Percentiles rank a stretch among this genome's conserved stretches.
Evolutionary conservation across 2,329 filamentous ascomycete genomes (phyloP).

Genomic region (Colletotrichum godetiae): DNA sequence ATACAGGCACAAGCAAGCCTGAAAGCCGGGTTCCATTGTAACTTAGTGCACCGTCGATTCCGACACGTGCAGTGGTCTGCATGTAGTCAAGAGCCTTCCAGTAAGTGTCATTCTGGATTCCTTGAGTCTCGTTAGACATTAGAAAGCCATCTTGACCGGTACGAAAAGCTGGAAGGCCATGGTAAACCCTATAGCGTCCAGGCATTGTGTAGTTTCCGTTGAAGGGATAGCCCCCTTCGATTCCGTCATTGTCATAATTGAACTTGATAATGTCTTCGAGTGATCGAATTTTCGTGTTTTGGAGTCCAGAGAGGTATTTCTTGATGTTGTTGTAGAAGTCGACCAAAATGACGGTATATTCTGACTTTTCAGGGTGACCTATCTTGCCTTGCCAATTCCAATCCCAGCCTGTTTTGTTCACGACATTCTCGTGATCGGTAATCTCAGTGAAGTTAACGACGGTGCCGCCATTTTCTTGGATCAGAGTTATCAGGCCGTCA

Average conservation of each 20-base stretch:
- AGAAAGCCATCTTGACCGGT: conserved; percentile 79
- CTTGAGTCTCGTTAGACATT: conserved; percentile 69
- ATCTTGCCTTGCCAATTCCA: conserved; percentile 68
- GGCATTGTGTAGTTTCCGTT: neutral
- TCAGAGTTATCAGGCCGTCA: conserved; percentile 59
- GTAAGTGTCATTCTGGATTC: conserved; percentile 72
- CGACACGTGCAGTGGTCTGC: conserved; percentile 68
- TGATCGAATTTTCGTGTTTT: conserved; percentile 68
- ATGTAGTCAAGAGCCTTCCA: conserved; percentile 73
- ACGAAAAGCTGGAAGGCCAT: conserved; percentile 64
- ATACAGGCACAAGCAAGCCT: conserved; percentile 74
- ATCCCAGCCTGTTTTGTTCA: conserved; percentile 75
- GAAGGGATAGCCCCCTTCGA: conserved; percentile 71
- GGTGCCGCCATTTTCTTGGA: conserved; percentile 71
- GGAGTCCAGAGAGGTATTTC: conserved; percentile 69
- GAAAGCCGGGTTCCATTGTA: conserved; percentile 57
- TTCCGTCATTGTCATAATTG: conserved; percentile 71
- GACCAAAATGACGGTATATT: conserved; percentile 78
- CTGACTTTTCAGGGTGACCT: conserved; percentile 71
- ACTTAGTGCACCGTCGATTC: conserved; percentile 71
- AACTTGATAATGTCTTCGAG: conserved; percentile 74
- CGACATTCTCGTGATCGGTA: conserved; percentile 68
- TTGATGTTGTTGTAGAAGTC: conserved; percentile 74
- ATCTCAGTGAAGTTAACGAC: conserved; percentile 78
- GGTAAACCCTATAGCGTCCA: conserved; percentile 45